Evolutionary conservation across 805 yeast species (phyloP), one percentile per base, ranked within the genome.

Genomic region (Clavispora carvajalis): DNA sequence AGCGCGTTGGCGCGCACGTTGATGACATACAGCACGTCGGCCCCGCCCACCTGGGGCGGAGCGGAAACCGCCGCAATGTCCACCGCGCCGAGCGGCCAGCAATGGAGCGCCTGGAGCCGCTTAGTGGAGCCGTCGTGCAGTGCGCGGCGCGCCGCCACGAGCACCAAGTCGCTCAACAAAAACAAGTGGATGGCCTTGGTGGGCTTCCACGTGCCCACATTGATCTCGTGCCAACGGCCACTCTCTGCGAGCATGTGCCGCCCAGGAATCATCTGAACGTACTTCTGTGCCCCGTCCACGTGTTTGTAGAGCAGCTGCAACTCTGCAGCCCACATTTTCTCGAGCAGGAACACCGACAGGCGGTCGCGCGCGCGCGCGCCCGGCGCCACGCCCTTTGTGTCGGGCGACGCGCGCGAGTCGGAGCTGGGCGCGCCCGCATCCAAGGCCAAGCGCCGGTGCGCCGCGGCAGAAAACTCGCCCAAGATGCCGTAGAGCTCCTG

Each of bases 261-360:
- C 3, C 90, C 93, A 0, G 90, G 87, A 7, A 76, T 59, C 1
- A 85, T 78, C 16, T 88, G 84, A 28, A 89, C 69, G 44, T 74
- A 77, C 53, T 85, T 85, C 51, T 85, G 90, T 1, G 95, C 89
- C n/a, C 96, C 95, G 48, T 90, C 96, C 12, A 90, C 95, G 47
- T 84, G 87, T 50, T 79, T 79, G 59, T 82, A 88, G 38, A 89
- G 63, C 7, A 77, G 73, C 40, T 75, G 77, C 54, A 89, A 66
- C 54, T 85, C 88, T 33, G 71, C 69, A 12, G 80, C 84, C 96
- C 96, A 88, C 69, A 85, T 76, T 52, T 80, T 80, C 57, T 86
- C 91, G 38, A 89, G 64, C 39, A 85, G 77, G 39, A 83, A 52
- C 38, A 88, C 78, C 40, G 89, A 80, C 45, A 82, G 78, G 33